Conservation (phyloP, 768 basidiomycete genomes). For the Podaxis mareebaensis region DNA sequence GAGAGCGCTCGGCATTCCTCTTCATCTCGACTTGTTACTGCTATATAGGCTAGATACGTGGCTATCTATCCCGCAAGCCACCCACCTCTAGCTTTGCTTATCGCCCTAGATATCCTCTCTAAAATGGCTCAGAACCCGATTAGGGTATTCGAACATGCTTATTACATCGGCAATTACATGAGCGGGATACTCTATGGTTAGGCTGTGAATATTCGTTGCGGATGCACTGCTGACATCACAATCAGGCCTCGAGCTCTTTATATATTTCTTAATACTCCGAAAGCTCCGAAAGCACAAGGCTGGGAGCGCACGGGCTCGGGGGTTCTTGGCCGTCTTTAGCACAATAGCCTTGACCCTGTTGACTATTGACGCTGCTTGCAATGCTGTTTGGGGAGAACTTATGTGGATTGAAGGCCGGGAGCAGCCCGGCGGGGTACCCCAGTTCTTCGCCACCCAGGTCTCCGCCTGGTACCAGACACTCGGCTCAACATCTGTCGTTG, state of each 20-base stretch:
- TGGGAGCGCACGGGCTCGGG: slow-evolving; percentile 16
- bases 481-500: slow-evolving; percentile 28
- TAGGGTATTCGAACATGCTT: slow-evolving; percentile 28
- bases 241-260: slow-evolving; percentile 29
- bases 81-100: background rate
- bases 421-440: slow-evolving; percentile 26
- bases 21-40: background rate
- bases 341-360: slow-evolving; percentile 28
- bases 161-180: slow-evolving; percentile 33
- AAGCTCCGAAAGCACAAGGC: slow-evolving; percentile 14
- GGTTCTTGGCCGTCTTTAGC: slow-evolving; percentile 29
- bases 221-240: background rate
- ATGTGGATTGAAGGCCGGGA: slow-evolving; percentile 33
- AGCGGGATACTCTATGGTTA: slow-evolving; percentile 33
- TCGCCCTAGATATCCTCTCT: background rate
- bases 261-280: slow-evolving; percentile 27
- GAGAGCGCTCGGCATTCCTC: background rate
- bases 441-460: slow-evolving; percentile 26
- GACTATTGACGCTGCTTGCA: slow-evolving; percentile 30
- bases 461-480: slow-evolving; percentile 34
- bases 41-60: background rate
- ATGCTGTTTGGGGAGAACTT: slow-evolving; percentile 32
- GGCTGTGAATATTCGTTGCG: background rate
- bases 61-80: too few species aligned
- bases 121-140: slow-evolving; percentile 12